These are phyloP conservation scores for Nothophytophthora sp. DNA, from an alignment of 352 stramenopile genomes.

Conservation along the genomic window DNA sequence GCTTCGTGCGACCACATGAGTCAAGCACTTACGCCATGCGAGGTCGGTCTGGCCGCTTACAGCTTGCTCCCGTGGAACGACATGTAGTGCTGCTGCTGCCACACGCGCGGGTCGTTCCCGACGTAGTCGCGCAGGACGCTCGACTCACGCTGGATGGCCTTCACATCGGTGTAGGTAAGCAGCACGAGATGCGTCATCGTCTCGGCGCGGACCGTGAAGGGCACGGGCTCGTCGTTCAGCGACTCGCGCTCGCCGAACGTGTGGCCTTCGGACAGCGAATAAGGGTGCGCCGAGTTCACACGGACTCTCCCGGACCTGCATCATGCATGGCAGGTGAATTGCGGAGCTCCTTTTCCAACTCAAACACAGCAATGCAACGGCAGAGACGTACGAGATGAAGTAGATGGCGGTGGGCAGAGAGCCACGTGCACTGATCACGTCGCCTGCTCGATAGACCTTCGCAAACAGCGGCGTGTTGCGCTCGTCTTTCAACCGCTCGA, in stretches of 20 bases:
- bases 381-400: slow-evolving; percentile 67
- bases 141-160: slow-evolving; percentile 47
- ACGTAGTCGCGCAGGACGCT: slow-evolving; percentile 27
- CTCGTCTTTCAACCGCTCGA: slow-evolving; percentile 44
- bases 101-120: slow-evolving; percentile 27
- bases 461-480: slow-evolving; percentile 78
- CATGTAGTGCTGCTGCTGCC: slow-evolving; percentile 38
- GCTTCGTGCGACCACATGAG: slow-evolving; percentile 1
- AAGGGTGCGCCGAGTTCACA: slow-evolving; percentile 68
- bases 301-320: slow-evolving; percentile 61
- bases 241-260: slow-evolving; percentile 73
- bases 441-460: slow-evolving; percentile 58
- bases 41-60: slow-evolving; percentile 5
- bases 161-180: slow-evolving; percentile 61
- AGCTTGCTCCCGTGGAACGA: slow-evolving; percentile 38
- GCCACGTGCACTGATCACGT: slow-evolving; percentile 69
- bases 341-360: not conserved
- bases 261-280: slow-evolving; percentile 45
- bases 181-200: slow-evolving; percentile 65
- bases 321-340: slow-evolving; percentile 1
- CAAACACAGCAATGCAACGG: not conserved
- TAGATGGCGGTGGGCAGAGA: slow-evolving; percentile 71
- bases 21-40: slow-evolving; percentile 1
- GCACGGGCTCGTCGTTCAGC: slow-evolving; percentile 68
- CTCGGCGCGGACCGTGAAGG: slow-evolving; percentile 62